phyloP scores from a whole-genome alignment of 352 stramenopile species.

The Globisporangium carolinianum region DNA sequence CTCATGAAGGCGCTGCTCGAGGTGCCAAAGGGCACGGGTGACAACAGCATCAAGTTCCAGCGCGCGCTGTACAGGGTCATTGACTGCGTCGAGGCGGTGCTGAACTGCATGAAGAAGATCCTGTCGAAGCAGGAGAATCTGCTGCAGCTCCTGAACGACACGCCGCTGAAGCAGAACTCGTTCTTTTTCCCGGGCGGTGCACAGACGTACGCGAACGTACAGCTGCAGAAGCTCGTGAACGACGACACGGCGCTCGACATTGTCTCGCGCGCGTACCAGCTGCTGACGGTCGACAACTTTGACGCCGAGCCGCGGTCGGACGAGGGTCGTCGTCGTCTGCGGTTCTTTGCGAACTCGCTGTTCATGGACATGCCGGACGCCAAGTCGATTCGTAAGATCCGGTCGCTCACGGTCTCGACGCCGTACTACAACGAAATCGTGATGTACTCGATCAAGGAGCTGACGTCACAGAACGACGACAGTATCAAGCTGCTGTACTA shows the following conservation, averaged over 20 bases:
- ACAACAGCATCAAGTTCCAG: constrained; percentile 86
- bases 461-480: constrained; percentile 81
- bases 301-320: constrained; percentile 83
- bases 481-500: constrained; percentile 97
- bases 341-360: constrained; percentile 85
- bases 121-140: constrained; percentile 80
- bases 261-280: constrained; percentile 75
- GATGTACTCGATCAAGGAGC: constrained; percentile 85
- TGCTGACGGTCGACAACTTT: constrained; percentile 87
- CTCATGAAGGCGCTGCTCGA: constrained; percentile 85
- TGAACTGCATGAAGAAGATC: constrained; percentile 84
- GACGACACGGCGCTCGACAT: constrained; percentile 79
- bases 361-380: constrained; percentile 89
- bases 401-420: constrained; percentile 76
- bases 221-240: constrained; percentile 76
- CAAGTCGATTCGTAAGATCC: constrained; percentile 81
- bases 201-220: constrained; percentile 76
- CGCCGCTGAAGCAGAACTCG: constrained; percentile 78
- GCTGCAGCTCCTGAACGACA: constrained; percentile 81
- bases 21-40: constrained; percentile 63
- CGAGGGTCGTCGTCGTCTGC: constrained; percentile 75
- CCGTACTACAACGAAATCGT: constrained; percentile 90
- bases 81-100: constrained; percentile 71
- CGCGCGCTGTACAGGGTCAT: constrained; percentile 80
- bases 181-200: constrained; percentile 85